phyloP scores from a whole-genome alignment of 352 stramenopile species.

The Peronospora farinosa region DNA sequence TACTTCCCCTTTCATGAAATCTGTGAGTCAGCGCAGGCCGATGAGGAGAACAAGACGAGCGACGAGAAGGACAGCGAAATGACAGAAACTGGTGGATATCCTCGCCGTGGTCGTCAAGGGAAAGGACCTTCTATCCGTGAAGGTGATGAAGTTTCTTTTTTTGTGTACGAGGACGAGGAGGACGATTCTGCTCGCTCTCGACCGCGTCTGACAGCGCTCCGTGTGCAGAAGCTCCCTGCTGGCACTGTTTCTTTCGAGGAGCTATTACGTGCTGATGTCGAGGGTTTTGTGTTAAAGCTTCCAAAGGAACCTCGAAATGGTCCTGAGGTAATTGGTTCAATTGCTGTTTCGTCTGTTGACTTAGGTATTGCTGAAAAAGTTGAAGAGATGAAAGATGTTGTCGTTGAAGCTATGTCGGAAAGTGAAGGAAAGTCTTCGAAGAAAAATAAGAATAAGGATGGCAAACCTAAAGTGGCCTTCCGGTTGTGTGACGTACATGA shows the following conservation, averaged over 20 bases:
- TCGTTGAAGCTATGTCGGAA: constrained; percentile 14
- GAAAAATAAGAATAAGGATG: constrained; percentile 40
- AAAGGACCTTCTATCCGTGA: constrained; percentile 37
- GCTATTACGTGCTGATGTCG: constrained; percentile 44
- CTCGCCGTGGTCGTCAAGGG: constrained; percentile 7
- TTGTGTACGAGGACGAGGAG: constrained; percentile 63
- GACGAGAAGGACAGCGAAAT: constrained; percentile 18
- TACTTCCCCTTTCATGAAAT: constrained; percentile 73
- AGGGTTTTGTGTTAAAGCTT: constrained; percentile 52
- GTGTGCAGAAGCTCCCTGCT: constrained; percentile 52
- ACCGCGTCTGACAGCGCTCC: constrained; percentile 51
- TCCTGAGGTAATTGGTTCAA: constrained; percentile 51
- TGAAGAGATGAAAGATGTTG: constrained; percentile 12
- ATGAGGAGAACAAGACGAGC: constrained; percentile 17
- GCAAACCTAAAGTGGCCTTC: constrained; percentile 35
- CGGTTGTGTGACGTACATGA: constrained; percentile 55
- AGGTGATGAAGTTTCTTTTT: constrained; percentile 76
- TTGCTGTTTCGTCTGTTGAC: constrained; percentile 25
- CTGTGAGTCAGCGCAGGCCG: constrained; percentile 25
- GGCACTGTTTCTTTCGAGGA: constrained; percentile 64
- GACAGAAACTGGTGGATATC: constrained; percentile 5
- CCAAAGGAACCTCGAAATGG: constrained; percentile 63
- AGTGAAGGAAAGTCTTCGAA: constrained; percentile 21
- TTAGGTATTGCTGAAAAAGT: constrained; percentile 8
- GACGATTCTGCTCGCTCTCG: constrained; percentile 31